Percentiles rank a stretch among this genome's conserved stretches.
These are phyloP conservation scores for Penicillium concentricum DNA, from an alignment of 2,329 filamentous ascomycete genomes.

Conservation along the genomic window DNA sequence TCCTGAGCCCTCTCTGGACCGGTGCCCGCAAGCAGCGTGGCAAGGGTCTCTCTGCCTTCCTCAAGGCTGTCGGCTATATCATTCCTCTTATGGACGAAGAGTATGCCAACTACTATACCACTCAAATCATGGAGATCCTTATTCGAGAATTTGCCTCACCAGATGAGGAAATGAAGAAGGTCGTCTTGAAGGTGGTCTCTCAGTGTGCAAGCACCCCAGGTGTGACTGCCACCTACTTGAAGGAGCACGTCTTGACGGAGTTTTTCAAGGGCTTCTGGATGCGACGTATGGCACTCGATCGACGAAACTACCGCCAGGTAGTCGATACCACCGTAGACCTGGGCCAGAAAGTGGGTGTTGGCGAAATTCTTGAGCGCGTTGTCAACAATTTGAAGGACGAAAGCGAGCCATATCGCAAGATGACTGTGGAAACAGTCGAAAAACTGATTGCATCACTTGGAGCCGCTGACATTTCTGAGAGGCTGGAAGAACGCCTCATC, in stretches of 20 bases:
- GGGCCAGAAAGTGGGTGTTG: slow-evolving; percentile 94
- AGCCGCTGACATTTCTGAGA: slow-evolving; percentile 88
- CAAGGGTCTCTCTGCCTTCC: slow-evolving; percentile 90
- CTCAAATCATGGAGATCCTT: slow-evolving; percentile 97
- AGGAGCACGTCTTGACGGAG: slow-evolving; percentile 89
- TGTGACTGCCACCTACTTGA: slow-evolving; percentile 90
- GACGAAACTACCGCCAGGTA: slow-evolving; percentile 95
- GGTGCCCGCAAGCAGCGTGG: slow-evolving; percentile 94
- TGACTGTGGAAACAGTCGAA: slow-evolving; percentile 97
- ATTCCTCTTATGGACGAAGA: slow-evolving; percentile 99
- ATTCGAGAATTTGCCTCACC: slow-evolving; percentile 94
- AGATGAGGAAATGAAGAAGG: slow-evolving; percentile 99
- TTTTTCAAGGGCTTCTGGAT: slow-evolving; percentile 99
- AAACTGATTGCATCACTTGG: slow-evolving; percentile 92
- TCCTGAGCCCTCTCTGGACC: slow-evolving; percentile 95
- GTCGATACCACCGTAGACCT: slow-evolving; percentile 98
- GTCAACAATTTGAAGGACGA: slow-evolving; percentile 97
- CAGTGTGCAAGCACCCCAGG: slow-evolving; percentile 93
- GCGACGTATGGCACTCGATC: slow-evolving; percentile 91
- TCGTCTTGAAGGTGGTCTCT: slow-evolving; percentile 94
- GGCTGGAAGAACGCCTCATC: slow-evolving; percentile 88
- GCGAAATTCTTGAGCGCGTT: slow-evolving; percentile 89
- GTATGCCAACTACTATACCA: slow-evolving; percentile 98
- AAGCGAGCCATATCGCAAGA: slow-evolving; percentile 96
- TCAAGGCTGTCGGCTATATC: slow-evolving; percentile 97